Evolutionary conservation across 2,329 filamentous ascomycete genomes (phyloP), one percentile per base, ranked within the genome.

Genomic region (Cladophialophora psammophila): DNA sequence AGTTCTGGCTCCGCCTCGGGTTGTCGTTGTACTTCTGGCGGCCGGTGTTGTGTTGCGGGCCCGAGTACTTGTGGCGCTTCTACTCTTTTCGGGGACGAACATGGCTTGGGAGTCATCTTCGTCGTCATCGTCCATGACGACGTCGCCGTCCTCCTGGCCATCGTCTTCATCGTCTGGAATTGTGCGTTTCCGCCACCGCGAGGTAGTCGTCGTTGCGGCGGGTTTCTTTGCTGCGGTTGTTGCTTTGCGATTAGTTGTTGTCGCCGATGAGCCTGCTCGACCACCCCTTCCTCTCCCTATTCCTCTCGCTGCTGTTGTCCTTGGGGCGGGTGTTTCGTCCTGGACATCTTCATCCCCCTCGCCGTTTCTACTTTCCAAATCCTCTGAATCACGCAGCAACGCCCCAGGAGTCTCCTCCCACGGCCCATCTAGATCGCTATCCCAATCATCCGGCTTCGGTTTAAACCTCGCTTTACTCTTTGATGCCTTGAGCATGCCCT

Each of bases 351-450:
- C 80, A 40, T 80, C 82, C 40, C 80, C 80, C n/a, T 75, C 73
- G 12, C 75, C 76, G 12, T 67, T 60, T 20, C 40, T 45, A 52
- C 69, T 64, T 67, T 74, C 69, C 35, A 66, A 71, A 50, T 80
- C 78, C 13, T 81, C 82, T 15, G 82, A 85, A 2, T 81, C 81
- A 65, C 80, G 80, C 53, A 88, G 83, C 5, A 88, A 77, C 1
- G 90, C 91, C 7, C 87, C 89, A 0, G 91, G 87, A 66, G 93
- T 88, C 56, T 95, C 91, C 67, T 90, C 90, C 94, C 94, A 98
- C 59, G 85, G 85, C 0, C 94, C 95, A 58, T 97, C 90, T 32
- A 94, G 81, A 71, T 98, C 94, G n/a, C 88, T 92, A 75, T 98
- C 93, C 93, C 94, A 98, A 2, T 84, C 84, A 10, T 87, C 86